Conservation (phyloP, 2,329 filamentous ascomycete species). For the Aspergillus arachidicola region DNA sequence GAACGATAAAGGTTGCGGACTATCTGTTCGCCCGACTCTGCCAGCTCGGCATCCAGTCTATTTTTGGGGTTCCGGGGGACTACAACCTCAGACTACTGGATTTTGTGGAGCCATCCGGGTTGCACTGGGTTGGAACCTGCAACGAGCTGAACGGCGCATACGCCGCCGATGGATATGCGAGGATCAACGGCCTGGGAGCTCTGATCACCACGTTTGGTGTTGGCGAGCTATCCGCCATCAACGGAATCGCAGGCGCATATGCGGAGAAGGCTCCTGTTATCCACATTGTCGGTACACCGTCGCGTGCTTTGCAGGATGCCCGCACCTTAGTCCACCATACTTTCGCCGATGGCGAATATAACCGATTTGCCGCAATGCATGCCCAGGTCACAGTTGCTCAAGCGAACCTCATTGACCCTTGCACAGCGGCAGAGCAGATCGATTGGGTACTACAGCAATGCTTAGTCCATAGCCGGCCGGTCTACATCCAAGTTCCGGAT, state of each 20-base stretch:
- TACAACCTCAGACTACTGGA: constrained; percentile 1
- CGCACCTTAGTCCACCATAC: constrained; percentile 65
- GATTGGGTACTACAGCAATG: constrained; percentile 55
- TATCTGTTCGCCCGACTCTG: not conserved
- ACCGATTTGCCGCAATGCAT: constrained; percentile 18
- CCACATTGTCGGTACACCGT: constrained; percentile 61
- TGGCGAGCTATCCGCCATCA: constrained; percentile 67
- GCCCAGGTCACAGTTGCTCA: constrained; percentile 18
- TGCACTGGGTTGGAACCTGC: constrained; percentile 1
- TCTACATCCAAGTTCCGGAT: constrained; percentile 58
- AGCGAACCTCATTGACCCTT: constrained; percentile 37
- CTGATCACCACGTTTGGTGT: constrained; percentile 56
- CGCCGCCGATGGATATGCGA: constrained; percentile 36
- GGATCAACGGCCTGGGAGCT: constrained; percentile 31
- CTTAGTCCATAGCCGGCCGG: constrained; percentile 56
- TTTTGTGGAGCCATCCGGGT: not conserved
- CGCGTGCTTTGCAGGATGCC: constrained; percentile 46
- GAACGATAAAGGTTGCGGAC: not conserved
- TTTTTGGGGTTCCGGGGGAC: constrained; percentile 1
- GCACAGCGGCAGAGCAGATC: constrained; percentile 52
- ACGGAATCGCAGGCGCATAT: constrained; percentile 72
- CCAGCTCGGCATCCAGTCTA: not conserved
- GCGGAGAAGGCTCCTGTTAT: constrained; percentile 72
- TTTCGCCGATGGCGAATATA: constrained; percentile 41
- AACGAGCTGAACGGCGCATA: constrained; percentile 39